Base-by-base conservation (phyloP, 345 rosid genomes). In the Adansonia digitata region DNA sequence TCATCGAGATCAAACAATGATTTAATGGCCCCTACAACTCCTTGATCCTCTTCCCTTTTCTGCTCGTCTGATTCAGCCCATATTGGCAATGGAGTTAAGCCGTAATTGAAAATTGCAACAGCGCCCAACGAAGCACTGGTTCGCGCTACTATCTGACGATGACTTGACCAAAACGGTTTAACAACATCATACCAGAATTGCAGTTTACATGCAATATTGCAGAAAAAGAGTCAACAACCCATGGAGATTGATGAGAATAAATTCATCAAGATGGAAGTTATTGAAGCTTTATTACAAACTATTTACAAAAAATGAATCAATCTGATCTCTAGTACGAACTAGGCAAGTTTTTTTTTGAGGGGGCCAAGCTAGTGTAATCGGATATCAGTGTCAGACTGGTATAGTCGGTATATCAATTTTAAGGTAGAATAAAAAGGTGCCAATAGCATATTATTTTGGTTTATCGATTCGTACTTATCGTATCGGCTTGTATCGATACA, bases 1-100 rank as follows among this genome's bases (percentile, higher is more conserved):
- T 92, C 97, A 7, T 92, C 69, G 0, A 96, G 92, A 89, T 92
- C 94, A 63, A 95, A 87, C 73, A 91, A 56, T 10, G 98, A 82
- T 78, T 86, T 86, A 49, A 95, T 82, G 3, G 90, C 81, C 78
- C 92, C 91, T 51, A 88, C 31, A 12, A 87, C 82, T 73, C 91
- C 97, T 31, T 80, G 72, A n/a, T 82, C 90, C 43, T 87, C 85
- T 12, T 81, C 86, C 68, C 80, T 48, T 14, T n/a, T n/a, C n/a
- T 59, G 15, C 49, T 70, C 29, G 74, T 77, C 66, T 20, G 71
- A 34, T 39, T 85, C 79, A 3, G 90, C 92, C 62, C 72, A 46
- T 24, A 60, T 85, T 4, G 76, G 85, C 12, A 59, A 71, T 49
- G 91, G 85, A 0, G 72, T 65, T 39, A 68, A 26, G 13, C 76